Percentiles rank a stretch among this genome's conserved stretches.
Conservation (phyloP, 2,329 filamentous ascomycete species). For the Pseudocercospora fuligena region DNA sequence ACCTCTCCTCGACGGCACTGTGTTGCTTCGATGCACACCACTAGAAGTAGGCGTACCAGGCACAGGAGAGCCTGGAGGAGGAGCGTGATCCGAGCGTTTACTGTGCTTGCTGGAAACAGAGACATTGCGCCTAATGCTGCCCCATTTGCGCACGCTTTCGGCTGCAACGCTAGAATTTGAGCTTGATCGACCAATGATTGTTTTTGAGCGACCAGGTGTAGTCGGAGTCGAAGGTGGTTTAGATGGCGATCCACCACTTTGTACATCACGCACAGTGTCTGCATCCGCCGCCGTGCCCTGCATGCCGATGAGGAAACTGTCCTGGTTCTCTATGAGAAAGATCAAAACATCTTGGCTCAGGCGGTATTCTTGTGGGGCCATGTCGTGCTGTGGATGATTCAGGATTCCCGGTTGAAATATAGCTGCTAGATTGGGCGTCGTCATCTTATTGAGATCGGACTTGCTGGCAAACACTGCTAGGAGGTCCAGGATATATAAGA, state of each 20-base stretch:
- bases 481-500: slow-evolving; percentile 94
- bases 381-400: slow-evolving; percentile 91
- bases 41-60: slow-evolving; percentile 40
- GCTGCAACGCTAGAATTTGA: slow-evolving; percentile 89
- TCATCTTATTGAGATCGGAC: slow-evolving; percentile 96
- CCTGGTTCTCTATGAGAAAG: slow-evolving; percentile 97
- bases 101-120: slow-evolving; percentile 92
- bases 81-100: slow-evolving; percentile 71
- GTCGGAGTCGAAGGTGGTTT: slow-evolving; percentile 53
- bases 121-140: slow-evolving; percentile 80
- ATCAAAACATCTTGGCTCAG: slow-evolving; percentile 96
- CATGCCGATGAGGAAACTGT: slow-evolving; percentile 98
- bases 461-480: slow-evolving; percentile 97
- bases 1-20: slow-evolving; percentile 80
- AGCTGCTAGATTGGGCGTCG: slow-evolving; percentile 87
- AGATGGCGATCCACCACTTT: slow-evolving; percentile 66
- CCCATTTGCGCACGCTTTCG: slow-evolving; percentile 82
- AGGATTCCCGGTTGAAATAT: slow-evolving; percentile 98
- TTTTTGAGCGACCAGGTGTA: slow-evolving; percentile 54
- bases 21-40: slow-evolving; percentile 81
- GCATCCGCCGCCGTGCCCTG: slow-evolving; percentile 97
- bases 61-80: slow-evolving; percentile 69
- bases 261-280: slow-evolving; percentile 68
- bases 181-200: slow-evolving; percentile 71
- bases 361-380: slow-evolving; percentile 92